These are phyloP conservation scores for Paracoccidioides lutzii DNA, from an alignment of 2,329 filamentous ascomycete species.

Conservation along the genomic window DNA sequence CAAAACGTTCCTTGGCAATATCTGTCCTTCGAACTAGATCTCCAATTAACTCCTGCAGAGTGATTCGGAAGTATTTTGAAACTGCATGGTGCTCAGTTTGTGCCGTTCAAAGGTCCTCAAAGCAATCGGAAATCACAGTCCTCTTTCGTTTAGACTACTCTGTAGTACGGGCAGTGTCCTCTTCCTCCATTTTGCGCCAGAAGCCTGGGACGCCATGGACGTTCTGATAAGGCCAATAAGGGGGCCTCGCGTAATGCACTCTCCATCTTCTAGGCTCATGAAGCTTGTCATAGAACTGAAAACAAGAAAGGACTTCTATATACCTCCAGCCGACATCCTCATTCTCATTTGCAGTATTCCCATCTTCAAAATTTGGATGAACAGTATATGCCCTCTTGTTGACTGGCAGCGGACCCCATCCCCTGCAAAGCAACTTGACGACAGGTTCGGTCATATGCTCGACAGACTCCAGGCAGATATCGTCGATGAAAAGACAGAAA, in stretches of 20 bases:
- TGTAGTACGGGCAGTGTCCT: background rate
- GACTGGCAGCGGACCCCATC: slow-evolving; percentile 6
- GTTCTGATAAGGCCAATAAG: background rate
- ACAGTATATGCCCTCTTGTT: slow-evolving; percentile 9
- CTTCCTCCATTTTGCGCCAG: background rate
- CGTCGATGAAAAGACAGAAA: slow-evolving; percentile 12
- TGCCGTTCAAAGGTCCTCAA: too few species aligned
- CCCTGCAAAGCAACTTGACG: slow-evolving; percentile 8
- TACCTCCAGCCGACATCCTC: slow-evolving; percentile 15
- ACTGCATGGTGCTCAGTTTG: too few species aligned
- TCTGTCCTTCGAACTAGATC: too few species aligned
- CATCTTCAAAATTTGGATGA: slow-evolving; percentile 12
- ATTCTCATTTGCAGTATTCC: slow-evolving; percentile 7
- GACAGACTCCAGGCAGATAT: slow-evolving; percentile 12
- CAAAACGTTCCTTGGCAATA: too few species aligned
- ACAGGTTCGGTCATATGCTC: slow-evolving; percentile 9
- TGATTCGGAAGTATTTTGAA: too few species aligned
- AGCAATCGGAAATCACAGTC: too few species aligned
- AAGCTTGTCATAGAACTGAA: background rate
- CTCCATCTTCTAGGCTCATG: background rate
- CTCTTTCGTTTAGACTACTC: background rate
- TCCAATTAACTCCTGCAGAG: too few species aligned
- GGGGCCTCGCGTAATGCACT: background rate
- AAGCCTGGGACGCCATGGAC: background rate
- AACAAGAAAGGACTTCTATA: background rate